A percentile compares a stretch with the other conserved stretches of the same genome.
These are phyloP conservation scores for Raphanus raphanistrum DNA, from an alignment of 345 rosid species.

Conservation along the genomic window DNA sequence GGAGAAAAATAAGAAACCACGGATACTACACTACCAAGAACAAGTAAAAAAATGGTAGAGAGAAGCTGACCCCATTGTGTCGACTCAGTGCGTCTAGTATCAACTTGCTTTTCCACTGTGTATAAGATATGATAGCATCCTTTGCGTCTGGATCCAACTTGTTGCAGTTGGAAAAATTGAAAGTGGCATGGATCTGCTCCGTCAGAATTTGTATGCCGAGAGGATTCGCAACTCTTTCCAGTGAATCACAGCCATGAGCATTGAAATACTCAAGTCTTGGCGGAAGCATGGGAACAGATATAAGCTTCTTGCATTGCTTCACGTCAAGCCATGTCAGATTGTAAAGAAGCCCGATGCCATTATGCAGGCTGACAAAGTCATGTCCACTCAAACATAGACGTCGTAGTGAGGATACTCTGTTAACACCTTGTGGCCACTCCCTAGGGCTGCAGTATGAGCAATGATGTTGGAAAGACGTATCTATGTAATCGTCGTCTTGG, in stretches of 20 bases:
- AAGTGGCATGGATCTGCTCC: background rate
- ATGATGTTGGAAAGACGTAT: too few species aligned
- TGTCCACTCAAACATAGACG: background rate
- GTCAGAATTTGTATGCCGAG: background rate
- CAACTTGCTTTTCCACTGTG: background rate
- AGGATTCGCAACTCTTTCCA: background rate
- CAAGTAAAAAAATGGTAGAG: background rate
- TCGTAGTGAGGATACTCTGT: background rate
- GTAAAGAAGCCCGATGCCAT: background rate
- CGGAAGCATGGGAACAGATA: background rate
- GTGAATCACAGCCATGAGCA: background rate
- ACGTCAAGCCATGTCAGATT: background rate
- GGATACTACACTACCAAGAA: background rate
- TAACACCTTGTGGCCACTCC: too few species aligned
- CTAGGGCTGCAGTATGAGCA: too few species aligned
- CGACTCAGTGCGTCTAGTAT: background rate
- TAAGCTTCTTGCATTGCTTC: background rate
- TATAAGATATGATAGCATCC: constrained; percentile 1
- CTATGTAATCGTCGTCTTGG: too few species aligned
- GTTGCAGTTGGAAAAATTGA: constrained; percentile 6
- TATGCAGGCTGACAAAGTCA: background rate
- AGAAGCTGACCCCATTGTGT: background rate
- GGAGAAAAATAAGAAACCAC: background rate
- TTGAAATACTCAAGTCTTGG: background rate
- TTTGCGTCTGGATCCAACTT: background rate